Evolutionary conservation across 768 basidiomycete species (phyloP).

Genomic region (Fistulinella prunicolor): DNA sequence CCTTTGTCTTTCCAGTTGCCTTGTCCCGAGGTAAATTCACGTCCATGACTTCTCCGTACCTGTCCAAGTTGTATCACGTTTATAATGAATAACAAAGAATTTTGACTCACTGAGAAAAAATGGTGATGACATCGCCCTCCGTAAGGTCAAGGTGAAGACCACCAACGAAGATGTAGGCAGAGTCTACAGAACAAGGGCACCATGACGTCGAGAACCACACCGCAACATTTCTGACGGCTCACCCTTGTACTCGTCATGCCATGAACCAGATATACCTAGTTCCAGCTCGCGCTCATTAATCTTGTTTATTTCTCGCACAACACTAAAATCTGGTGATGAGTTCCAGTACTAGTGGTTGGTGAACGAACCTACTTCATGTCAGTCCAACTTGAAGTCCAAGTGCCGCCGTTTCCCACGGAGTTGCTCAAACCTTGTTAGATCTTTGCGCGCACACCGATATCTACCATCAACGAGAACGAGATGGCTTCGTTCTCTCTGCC

Average conservation of each 20-base stretch:
- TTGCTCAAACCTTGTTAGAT: constrained; percentile 21
- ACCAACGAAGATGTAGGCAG: constrained; percentile 92
- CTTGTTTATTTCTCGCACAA: constrained; percentile 88
- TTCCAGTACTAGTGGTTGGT: neutral
- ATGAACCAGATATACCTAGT: constrained; percentile 69
- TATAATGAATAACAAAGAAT: neutral
- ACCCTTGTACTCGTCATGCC: constrained; percentile 97
- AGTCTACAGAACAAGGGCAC: constrained; percentile 49
- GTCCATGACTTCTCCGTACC: constrained; percentile 96
- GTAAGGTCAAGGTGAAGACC: constrained; percentile 87
- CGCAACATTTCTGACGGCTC: neutral
- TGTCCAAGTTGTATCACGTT: constrained; percentile 29
- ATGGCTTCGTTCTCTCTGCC: constrained; percentile 88
- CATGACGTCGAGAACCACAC: neutral
- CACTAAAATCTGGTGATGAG: constrained; percentile 45
- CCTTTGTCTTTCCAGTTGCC: constrained; percentile 83
- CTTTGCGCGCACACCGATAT: neutral
- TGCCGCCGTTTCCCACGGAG: constrained; percentile 21
- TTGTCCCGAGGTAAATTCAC: constrained; percentile 94
- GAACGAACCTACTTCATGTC: constrained; percentile 66
- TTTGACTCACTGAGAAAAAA: constrained; percentile 88
- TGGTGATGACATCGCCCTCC: constrained; percentile 95
- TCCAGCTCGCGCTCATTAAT: constrained; percentile 92
- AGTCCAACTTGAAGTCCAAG: constrained; percentile 19
- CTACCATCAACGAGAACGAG: constrained; percentile 13